Conservation (phyloP, 2,329 filamentous ascomycete species). For the Calonectria multiphialidica region DNA sequence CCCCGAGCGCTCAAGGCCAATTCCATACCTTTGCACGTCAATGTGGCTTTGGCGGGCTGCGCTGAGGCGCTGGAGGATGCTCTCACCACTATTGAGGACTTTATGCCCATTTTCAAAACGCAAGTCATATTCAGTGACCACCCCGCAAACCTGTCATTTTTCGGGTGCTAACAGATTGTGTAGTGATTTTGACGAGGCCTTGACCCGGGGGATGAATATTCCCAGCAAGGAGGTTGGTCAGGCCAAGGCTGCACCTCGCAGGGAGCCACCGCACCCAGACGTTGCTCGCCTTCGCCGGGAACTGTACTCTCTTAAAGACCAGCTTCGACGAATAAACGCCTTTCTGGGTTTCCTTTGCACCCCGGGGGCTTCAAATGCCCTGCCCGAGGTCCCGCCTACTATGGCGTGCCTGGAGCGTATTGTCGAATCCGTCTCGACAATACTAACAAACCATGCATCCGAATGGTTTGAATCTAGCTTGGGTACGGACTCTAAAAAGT, state of each 20-base stretch:
- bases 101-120: constrained; percentile 39
- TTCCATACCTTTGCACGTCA: constrained; percentile 25
- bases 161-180: not conserved
- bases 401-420: constrained; percentile 16
- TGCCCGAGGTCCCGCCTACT: not conserved
- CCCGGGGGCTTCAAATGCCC: not conserved
- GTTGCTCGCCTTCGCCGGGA: constrained; percentile 31
- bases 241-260: not conserved
- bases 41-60: constrained; percentile 13
- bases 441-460: constrained; percentile 37
- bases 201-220: constrained; percentile 30
- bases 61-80: constrained; percentile 24
- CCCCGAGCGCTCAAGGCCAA: not conserved
- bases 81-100: not conserved
- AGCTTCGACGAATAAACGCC: not conserved
- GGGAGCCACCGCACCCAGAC: constrained; percentile 23
- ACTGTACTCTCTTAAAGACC: constrained; percentile 37
- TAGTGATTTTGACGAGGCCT: constrained; percentile 38
- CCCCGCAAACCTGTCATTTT: not conserved
- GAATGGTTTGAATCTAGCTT: constrained; percentile 41
- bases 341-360: constrained; percentile 21
- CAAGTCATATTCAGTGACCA: not conserved
- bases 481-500: accelerated
- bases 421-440: constrained; percentile 28
- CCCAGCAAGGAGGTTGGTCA: not conserved